Evolutionary conservation across 306 rosid species (phyloP).

Genomic region (Adenanthera pavonina): DNA sequence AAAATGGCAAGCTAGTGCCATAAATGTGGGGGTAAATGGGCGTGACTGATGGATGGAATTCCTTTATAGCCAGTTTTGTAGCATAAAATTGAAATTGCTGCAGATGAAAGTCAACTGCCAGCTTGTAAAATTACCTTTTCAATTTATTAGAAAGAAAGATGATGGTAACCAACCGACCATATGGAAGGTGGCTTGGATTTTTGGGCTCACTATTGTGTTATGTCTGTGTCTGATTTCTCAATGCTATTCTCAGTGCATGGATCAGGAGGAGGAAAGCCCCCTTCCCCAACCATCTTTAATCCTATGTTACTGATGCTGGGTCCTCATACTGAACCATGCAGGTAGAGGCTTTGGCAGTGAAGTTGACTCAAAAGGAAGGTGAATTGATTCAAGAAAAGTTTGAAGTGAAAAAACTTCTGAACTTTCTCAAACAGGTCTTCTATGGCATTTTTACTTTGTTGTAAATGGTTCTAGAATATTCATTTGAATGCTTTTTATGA

Average conservation of each 20-base stretch:
- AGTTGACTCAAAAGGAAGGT: slow-evolving; percentile 97
- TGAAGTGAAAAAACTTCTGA: slow-evolving; percentile 90
- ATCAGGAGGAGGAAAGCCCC: slow-evolving; percentile 8
- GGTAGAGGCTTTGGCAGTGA: slow-evolving; percentile 98
- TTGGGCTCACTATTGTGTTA: neutral
- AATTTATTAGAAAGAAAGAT: neutral
- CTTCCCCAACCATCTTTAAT: slow-evolving; percentile 4
- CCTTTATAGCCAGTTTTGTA: neutral
- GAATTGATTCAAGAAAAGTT: slow-evolving; percentile 97
- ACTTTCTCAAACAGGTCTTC: slow-evolving; percentile 91
- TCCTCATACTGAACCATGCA: slow-evolving; percentile 37
- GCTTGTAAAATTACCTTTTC: neutral
- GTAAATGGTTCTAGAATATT: slow-evolving; percentile 26
- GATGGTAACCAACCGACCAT: neutral
- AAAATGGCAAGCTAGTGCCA: slow-evolving; percentile 23
- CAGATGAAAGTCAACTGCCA: neutral
- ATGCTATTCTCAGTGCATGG: slow-evolving; percentile 18
- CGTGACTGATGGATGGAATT: neutral
- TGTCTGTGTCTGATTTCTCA: neutral
- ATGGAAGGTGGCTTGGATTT: neutral
- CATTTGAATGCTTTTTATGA: slow-evolving; percentile 4
- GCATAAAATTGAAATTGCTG: neutral
- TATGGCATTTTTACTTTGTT: slow-evolving; percentile 11
- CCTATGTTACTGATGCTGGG: slow-evolving; percentile 16
- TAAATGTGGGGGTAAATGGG: neutral